These are phyloP conservation scores for Zygosaccharomyces siamensis DNA, from an alignment of 805 yeast genomes.

Conservation along the genomic window DNA sequence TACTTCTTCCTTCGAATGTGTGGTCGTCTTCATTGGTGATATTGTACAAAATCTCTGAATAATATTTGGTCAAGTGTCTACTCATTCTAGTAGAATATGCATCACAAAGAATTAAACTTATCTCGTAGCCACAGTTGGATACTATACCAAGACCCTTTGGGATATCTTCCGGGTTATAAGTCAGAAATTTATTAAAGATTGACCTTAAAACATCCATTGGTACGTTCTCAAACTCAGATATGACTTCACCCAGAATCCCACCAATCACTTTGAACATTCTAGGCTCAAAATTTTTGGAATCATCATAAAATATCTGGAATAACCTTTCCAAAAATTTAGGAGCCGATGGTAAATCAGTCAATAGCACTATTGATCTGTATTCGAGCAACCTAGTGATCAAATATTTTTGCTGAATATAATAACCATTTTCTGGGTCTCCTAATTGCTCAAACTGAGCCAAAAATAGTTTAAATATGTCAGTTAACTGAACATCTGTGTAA, in stretches of 20 bases:
- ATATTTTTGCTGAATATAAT: slow-evolving; percentile 58
- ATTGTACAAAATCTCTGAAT: slow-evolving; percentile 68
- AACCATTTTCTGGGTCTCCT: slow-evolving; percentile 52
- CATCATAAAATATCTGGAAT: slow-evolving; percentile 59
- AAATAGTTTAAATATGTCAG: slow-evolving; percentile 62
- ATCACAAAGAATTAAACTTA: slow-evolving; percentile 64
- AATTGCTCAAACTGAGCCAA: slow-evolving; percentile 57
- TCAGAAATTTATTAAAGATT: slow-evolving; percentile 59
- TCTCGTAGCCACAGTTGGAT: slow-evolving; percentile 54
- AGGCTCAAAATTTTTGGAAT: slow-evolving; percentile 43
- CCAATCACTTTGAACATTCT: slow-evolving; percentile 57
- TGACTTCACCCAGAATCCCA: slow-evolving; percentile 68
- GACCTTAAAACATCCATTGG: slow-evolving; percentile 57
- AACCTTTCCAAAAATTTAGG: slow-evolving; percentile 48
- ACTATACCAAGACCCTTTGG: slow-evolving; percentile 30
- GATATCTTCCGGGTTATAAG: slow-evolving; percentile 27
- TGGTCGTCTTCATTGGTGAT: slow-evolving; percentile 29
- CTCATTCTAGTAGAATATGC: slow-evolving; percentile 68
- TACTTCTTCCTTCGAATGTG: slow-evolving; percentile 14
- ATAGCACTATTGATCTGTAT: slow-evolving; percentile 65
- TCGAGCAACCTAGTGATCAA: slow-evolving; percentile 66
- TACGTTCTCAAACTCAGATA: slow-evolving; percentile 63
- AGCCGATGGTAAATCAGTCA: slow-evolving; percentile 68
- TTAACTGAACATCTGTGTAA: slow-evolving; percentile 56
- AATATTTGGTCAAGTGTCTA: slow-evolving; percentile 69